Percentiles rank a stretch among this genome's conserved stretches.
Conservation (phyloP, 306 rosid genomes). For the Vigna radiata region DNA sequence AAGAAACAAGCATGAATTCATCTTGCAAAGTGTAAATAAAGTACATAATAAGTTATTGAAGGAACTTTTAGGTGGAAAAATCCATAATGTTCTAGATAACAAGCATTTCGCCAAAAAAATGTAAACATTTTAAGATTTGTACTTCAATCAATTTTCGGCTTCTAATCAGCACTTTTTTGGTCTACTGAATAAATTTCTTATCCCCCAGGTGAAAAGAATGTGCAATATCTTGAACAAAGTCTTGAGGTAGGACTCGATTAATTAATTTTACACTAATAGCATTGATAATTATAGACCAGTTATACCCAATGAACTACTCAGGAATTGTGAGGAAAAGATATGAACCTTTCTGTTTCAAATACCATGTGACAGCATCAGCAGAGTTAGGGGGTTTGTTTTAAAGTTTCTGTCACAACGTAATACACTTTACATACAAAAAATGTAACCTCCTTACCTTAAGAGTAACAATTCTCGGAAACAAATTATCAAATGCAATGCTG, state of each 20-base stretch:
- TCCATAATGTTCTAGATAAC: neutral
- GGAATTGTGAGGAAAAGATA: too few species aligned
- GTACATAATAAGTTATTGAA: neutral
- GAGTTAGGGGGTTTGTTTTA: neutral
- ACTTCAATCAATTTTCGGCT: neutral
- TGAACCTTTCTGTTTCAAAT: neutral
- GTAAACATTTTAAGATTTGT: neutral
- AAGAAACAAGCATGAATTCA: neutral
- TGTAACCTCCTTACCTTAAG: neutral
- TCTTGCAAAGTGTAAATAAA: conserved; percentile 4
- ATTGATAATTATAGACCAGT: neutral
- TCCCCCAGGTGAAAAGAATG: neutral
- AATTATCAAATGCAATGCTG: neutral
- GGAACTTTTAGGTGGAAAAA: neutral
- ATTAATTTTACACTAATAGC: neutral
- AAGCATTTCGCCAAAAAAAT: neutral
- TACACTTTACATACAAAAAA: neutral
- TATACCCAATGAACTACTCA: too few species aligned
- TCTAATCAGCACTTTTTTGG: neutral
- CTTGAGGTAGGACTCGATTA: neutral
- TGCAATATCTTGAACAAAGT: conserved; percentile 20
- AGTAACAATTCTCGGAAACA: neutral
- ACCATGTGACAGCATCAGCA: conserved; percentile 8
- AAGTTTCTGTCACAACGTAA: conserved; percentile 23
- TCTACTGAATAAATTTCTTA: neutral